Percentiles rank a stretch among this genome's conserved stretches.
phyloP scores from a whole-genome alignment of 2,329 filamentous ascomycete genomes.

The Cryphonectria parasitica region DNA sequence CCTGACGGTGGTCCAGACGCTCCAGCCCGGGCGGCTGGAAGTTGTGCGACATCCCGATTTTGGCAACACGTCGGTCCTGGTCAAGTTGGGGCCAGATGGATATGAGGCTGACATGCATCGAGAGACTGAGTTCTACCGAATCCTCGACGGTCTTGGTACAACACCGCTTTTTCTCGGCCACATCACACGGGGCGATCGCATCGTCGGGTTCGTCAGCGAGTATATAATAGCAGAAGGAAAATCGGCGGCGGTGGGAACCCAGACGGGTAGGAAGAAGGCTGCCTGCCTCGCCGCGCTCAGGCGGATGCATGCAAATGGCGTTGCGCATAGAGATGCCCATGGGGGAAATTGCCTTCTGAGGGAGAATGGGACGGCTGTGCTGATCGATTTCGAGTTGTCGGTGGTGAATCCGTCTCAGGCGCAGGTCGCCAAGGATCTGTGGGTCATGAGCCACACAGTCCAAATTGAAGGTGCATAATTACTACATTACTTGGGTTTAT shows the following conservation, averaged over 20 bases:
- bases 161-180: slow-evolving; percentile 29
- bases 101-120: slow-evolving; percentile 12
- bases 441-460: slow-evolving; percentile 25
- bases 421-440: slow-evolving; percentile 25
- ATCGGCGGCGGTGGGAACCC: no score
- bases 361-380: slow-evolving; percentile 23
- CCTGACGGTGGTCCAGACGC: slow-evolving; percentile 4
- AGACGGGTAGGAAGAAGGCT: slow-evolving; percentile 3
- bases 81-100: slow-evolving; percentile 23
- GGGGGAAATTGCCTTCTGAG: slow-evolving; percentile 30
- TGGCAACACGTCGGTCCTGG: slow-evolving; percentile 11
- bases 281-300: slow-evolving; percentile 25
- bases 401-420: slow-evolving; percentile 4
- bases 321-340: slow-evolving; percentile 31
- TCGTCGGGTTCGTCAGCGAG: slow-evolving; percentile 28
- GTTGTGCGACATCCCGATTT: slow-evolving; percentile 26
- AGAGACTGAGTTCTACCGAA: slow-evolving; percentile 26
- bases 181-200: slow-evolving; percentile 9
- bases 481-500: no score
- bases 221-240: slow-evolving; percentile 13
- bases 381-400: slow-evolving; percentile 32
- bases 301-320: slow-evolving; percentile 23
- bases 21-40: slow-evolving; percentile 28
- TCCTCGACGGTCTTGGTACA: slow-evolving; percentile 13
- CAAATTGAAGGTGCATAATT: not conserved